These are phyloP conservation scores for Cercophora samala DNA, from an alignment of 495 filamentous ascomycete genomes.

Conservation along the genomic window DNA sequence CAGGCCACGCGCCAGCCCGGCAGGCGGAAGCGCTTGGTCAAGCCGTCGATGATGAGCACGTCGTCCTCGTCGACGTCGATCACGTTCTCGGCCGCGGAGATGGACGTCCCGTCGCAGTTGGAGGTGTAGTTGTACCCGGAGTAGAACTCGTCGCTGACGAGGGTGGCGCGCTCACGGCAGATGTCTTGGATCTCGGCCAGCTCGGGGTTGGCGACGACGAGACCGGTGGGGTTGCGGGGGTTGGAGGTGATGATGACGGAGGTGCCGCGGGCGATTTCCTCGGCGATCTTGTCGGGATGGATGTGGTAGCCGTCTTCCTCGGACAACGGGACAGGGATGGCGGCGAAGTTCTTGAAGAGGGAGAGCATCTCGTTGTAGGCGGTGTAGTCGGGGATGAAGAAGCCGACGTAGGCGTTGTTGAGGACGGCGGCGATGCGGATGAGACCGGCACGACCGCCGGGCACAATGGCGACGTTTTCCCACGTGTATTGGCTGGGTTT, in stretches of 20 bases:
- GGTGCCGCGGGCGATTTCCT: conserved; percentile 83
- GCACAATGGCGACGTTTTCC: conserved; percentile 98
- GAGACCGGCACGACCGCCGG: conserved; percentile 86
- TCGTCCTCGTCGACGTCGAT: conserved; percentile 64
- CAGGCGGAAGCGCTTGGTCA: conserved; percentile 94
- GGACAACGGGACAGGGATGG: conserved; percentile 81
- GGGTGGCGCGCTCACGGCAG: conserved; percentile 81
- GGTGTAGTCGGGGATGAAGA: conserved; percentile 75
- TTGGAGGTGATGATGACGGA: conserved; percentile 94
- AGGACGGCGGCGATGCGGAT: conserved; percentile 92
- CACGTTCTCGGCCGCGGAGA: conserved; percentile 86
- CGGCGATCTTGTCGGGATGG: conserved; percentile 84
- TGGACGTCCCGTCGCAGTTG: conserved; percentile 81
- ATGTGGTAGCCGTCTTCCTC: conserved; percentile 86
- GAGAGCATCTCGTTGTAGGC: conserved; percentile 97
- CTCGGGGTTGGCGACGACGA: conserved; percentile 74
- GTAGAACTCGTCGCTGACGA: conserved; percentile 97
- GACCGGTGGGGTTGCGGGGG: conserved; percentile 92
- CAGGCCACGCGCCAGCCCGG: conserved; percentile 96
- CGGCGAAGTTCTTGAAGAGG: conserved; percentile 87
- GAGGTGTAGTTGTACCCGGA: conserved; percentile 92
- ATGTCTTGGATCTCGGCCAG: conserved; percentile 86
- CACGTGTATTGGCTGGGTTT: conserved; percentile 92
- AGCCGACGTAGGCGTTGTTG: conserved; percentile 85
- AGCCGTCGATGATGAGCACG: conserved; percentile 90